Base-by-base conservation (phyloP, 2,329 filamentous ascomycete genomes). In the Aspergillus eucalypticola region DNA sequence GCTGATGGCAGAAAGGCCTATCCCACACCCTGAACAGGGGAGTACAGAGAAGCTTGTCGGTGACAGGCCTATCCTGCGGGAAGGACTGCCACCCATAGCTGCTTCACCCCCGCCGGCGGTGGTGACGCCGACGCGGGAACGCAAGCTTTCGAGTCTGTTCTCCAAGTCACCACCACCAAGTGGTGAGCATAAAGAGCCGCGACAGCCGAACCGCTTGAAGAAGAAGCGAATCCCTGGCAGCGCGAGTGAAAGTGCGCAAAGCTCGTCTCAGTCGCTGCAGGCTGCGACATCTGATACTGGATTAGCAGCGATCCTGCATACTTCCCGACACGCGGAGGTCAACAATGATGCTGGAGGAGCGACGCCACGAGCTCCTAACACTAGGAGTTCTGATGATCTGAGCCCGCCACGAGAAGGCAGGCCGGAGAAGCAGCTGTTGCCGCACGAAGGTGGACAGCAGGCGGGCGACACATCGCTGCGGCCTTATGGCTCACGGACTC, bases 121-220 rank as follows among this genome's bases (percentile, higher is more conserved):
- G 8, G 69, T 72, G n/a, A 88, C 86, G 0, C 86, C 88, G 6
- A 80, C 80, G 5, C 88, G 84, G 62, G 90, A 92, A 59, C 85
- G 88, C 29, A 88, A 86, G 60, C 75, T 96, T 58, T 83, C 89
- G 54, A 86, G 81, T 68, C 79, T 96, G 39, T 90, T 96, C 70
- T 84, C 71, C 25, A 79, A 90, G 69, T 84, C 88, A 64, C 88
- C 90, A 2, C 86, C 89, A 1, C 83, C 83, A 0, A 82, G 79
- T 25, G 84, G 86, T 44, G 83, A 78, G 3, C 75, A 80, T 39
- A 88, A 88, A 63, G 88, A 84, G 68, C 76, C 71, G 8, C 86
- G 90, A 49, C 89, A 89, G 72, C 91, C 92, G 0, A 97, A 96
- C 71, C 96, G 97, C 76, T 80, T 99, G 54, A 90, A 89, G 75